Evolutionary conservation across 1,139 yeast genomes (phyloP), one percentile per base, ranked within the genome.

Genomic region (Pneumocystis jirovecii): DNA sequence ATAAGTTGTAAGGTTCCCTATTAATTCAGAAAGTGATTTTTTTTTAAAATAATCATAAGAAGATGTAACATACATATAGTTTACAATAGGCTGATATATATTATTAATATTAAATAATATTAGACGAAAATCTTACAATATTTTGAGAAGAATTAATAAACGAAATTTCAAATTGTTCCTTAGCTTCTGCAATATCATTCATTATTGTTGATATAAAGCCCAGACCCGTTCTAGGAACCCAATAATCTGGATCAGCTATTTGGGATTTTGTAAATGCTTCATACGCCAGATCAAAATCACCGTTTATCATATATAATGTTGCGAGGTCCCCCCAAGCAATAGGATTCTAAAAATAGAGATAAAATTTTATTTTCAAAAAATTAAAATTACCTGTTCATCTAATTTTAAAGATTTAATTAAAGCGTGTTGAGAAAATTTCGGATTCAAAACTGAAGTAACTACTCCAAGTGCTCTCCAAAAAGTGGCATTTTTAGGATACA

Each of bases 391-490:
- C 57, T 50, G 57, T n/a, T 50, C n/a, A 50, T 50, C 57, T 25
- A 50, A 15, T 12, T 50, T 50, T 50, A 85, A 77, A 0, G 97
- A 93, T 69, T 89, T 86, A 70, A 95, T 87, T 71, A 87, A 89
- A 73, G 97, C 89, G 75, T 93, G 98, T 74, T 93, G 99, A 0
- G 97, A 80, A 7, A 89, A 87, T 64, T 82, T 81, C 0, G 93
- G 85, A 70, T 84, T 86, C 4, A 78, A 74, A 1, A 83, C 76
- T 63, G 85, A 80, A 0, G 85, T 77, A 0, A 89, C 85, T 69
- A 86, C 81, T 15, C 97, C 98, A 59, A 91, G 79, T 0, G 88
- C 86, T 64, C 84, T 80, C 99, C 99, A 93, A 67, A 84, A 85
- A 42, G 82, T 84, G 1, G 87, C 78, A 69, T 86, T 87, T 67